Conservation (phyloP, 2,329 filamentous ascomycete genomes). For the Elsinoe fawcettii region DNA sequence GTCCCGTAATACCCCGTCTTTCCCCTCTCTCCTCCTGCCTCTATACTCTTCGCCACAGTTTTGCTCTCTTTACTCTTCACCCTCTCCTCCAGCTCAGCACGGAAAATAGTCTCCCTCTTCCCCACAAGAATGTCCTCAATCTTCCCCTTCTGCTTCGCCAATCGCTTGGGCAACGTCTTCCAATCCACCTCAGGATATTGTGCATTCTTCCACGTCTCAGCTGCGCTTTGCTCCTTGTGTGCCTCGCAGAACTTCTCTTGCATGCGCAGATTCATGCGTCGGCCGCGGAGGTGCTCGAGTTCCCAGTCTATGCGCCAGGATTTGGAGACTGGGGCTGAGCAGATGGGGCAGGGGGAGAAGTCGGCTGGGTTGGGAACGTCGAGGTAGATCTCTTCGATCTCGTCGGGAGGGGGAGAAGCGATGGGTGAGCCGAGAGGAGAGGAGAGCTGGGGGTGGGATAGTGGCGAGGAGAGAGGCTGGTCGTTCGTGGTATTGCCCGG, state of each 20-base stretch:
- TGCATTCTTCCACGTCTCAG: conserved; percentile 24
- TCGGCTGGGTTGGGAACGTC: conserved; percentile 5
- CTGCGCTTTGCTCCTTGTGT: conserved; percentile 26
- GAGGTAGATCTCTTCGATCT: conserved; percentile 6
- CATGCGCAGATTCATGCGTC: conserved; percentile 25
- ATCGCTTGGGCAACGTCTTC: conserved; percentile 22
- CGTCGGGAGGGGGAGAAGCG: neutral
- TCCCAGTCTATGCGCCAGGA: conserved; percentile 27
- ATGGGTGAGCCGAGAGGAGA: conserved; percentile 5
- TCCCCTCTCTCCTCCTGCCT: conserved; percentile 8
- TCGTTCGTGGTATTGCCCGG: neutral
- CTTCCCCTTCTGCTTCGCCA: conserved; percentile 23
- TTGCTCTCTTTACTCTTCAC: conserved; percentile 18
- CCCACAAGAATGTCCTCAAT: conserved; percentile 24
- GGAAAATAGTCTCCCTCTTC: conserved; percentile 22
- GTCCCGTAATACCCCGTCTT: conserved; percentile 31
- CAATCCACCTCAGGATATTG: conserved; percentile 31
- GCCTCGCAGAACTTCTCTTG: conserved; percentile 29
- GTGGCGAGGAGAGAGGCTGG: neutral
- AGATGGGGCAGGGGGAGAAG: conserved; percentile 28
- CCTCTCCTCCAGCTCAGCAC: conserved; percentile 22
- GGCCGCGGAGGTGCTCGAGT: conserved; percentile 20
- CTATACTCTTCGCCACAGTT: conserved; percentile 21
- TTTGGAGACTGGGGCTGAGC: conserved; percentile 25
- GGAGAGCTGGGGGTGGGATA: neutral